Conservation (phyloP, 345 rosid species). For the Ceriops decandra region DNA sequence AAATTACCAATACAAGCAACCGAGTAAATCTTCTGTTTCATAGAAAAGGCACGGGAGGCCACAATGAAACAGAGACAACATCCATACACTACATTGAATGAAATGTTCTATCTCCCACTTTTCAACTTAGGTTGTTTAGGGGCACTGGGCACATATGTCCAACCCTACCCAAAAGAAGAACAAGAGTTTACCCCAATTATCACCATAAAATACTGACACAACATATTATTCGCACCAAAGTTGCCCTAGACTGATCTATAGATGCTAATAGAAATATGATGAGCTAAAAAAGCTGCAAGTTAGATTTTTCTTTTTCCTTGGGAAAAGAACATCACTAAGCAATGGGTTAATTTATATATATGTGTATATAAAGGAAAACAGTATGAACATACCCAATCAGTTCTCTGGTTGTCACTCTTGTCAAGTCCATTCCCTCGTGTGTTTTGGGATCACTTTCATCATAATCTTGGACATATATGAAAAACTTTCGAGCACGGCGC, state of each 20-base stretch:
- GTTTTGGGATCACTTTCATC: conserved; percentile 80
- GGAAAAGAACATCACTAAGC: no score
- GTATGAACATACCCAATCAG: conserved; percentile 68
- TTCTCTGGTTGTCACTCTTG: conserved; percentile 70
- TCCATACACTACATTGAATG: no score
- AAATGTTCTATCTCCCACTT: no score
- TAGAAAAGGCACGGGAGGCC: neutral
- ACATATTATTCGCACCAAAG: neutral
- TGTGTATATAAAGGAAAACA: neutral
- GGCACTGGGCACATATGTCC: no score
- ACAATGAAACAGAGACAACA: neutral
- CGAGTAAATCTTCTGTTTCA: neutral
- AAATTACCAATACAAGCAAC: neutral
- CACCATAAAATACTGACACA: neutral
- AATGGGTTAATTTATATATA: no score
- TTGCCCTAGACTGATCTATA: neutral
- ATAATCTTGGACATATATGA: conserved; percentile 83
- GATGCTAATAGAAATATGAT: neutral
- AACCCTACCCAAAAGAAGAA: neutral
- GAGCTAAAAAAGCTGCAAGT: neutral
- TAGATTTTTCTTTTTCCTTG: no score
- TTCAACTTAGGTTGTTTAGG: no score
- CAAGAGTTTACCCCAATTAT: neutral
- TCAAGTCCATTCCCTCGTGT: conserved; percentile 93
- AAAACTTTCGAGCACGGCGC: conserved; percentile 92